Percentiles rank a stretch among this genome's conserved stretches.
Evolutionary conservation across 768 basidiomycete species (phyloP).

Genomic region (Podaxis sp.): DNA sequence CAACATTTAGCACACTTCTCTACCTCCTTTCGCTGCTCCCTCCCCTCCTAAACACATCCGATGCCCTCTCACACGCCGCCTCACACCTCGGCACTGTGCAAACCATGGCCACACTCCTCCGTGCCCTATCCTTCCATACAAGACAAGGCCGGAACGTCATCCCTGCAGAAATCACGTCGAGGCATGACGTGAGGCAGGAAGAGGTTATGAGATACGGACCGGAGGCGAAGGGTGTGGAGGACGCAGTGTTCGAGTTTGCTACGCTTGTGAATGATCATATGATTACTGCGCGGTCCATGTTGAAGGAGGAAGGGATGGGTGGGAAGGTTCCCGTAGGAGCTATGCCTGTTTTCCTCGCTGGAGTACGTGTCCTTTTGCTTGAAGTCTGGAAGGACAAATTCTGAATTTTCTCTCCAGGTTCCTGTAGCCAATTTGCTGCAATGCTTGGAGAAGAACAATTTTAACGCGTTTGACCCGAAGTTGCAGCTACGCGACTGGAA

Average conservation of each 20-base stretch:
- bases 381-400: slow-evolving; percentile 19
- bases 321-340: slow-evolving; percentile 55
- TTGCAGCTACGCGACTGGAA: slow-evolving; percentile 73
- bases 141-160: slow-evolving; percentile 71
- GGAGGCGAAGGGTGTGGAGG: slow-evolving; percentile 59
- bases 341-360: slow-evolving; percentile 72
- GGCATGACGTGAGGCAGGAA: slow-evolving; percentile 78
- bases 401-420: slow-evolving; percentile 42
- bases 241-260: slow-evolving; percentile 84
- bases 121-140: slow-evolving; percentile 77
- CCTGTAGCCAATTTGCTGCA: slow-evolving; percentile 65
- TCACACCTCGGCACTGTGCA: slow-evolving; percentile 81
- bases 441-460: slow-evolving; percentile 66
- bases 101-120: slow-evolving; percentile 67
- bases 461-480: slow-evolving; percentile 67
- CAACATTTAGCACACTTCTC: slow-evolving; percentile 75
- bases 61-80: slow-evolving; percentile 66
- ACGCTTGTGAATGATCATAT: slow-evolving; percentile 80
- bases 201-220: slow-evolving; percentile 66
- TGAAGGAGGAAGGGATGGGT: slow-evolving; percentile 48
- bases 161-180: slow-evolving; percentile 80
- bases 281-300: slow-evolving; percentile 69
- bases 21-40: slow-evolving; percentile 72
- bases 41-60: slow-evolving; percentile 45
- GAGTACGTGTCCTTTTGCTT: slow-evolving; percentile 47